Percentiles rank a stretch among this genome's conserved stretches.
phyloP scores from a whole-genome alignment of 495 filamentous ascomycete genomes.

The Talaromyces stipitatus region DNA sequence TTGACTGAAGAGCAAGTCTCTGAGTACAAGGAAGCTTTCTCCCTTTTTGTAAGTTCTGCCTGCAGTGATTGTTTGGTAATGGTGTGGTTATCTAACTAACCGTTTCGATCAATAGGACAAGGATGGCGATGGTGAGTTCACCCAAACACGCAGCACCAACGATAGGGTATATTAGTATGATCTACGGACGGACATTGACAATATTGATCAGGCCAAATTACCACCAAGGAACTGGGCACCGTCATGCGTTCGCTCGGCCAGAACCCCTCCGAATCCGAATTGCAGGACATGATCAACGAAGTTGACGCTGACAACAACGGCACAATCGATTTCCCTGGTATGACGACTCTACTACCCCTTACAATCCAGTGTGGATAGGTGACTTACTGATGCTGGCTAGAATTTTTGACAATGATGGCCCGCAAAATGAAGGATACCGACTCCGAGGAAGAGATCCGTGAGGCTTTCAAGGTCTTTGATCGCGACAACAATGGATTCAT shows the following conservation, averaged over 20 bases:
- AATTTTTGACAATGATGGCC: constrained; percentile 99
- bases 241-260: constrained; percentile 99
- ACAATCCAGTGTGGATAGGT: too few relatives aligned
- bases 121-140: constrained; percentile 95
- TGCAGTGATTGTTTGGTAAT: background rate
- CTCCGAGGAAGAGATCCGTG: constrained; percentile 97
- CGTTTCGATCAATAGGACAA: constrained; percentile 66
- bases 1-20: constrained; percentile 99
- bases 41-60: constrained; percentile 84
- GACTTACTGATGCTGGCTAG: constrained; percentile 43
- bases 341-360: constrained; percentile 13
- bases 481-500: constrained; percentile 99
- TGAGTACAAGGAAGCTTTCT: constrained; percentile 99
- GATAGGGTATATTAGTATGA: background rate
- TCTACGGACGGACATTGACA: background rate
- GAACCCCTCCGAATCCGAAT: constrained; percentile 96
- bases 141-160: constrained; percentile 1
- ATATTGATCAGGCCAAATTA: constrained; percentile 79
- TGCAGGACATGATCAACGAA: constrained; percentile 99
- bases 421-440: constrained; percentile 99
- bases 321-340: constrained; percentile 98
- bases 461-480: constrained; percentile 94
- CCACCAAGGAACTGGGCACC: constrained; percentile 97
- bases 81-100: background rate
- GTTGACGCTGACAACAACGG: constrained; percentile 99